Base-by-base conservation (phyloP, 306 rosid genomes). In the Pyrus bretschneideri region DNA sequence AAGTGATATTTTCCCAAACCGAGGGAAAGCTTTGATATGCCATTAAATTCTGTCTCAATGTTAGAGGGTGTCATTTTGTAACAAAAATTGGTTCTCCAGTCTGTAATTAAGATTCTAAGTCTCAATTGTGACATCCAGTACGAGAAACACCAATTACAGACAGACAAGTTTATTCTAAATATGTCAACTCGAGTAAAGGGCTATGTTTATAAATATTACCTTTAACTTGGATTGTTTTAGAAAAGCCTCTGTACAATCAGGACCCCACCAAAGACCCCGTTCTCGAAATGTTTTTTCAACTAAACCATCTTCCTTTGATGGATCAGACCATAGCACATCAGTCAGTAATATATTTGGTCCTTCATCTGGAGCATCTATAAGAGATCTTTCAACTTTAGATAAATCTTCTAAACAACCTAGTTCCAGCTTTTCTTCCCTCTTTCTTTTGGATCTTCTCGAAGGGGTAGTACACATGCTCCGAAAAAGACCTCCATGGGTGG, bases 401-500 rank as follows among this genome's bases (percentile, higher is more conserved):
- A 94, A 89, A 77, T 91, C 97, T 33, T 86, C 83, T 69, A 94
- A 73, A 71, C 96, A 88, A 61, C 98, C 97, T 77, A 90, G 81
- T 67, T 90, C 90, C 73, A 90, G 87, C 70, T 73, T 83, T 4
- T 79, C 88, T 29, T 80, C 75, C 84, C 86, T 87, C 82, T 83
- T 86, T 79, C 84, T 81, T 83, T 90, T 88, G 11, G 81, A 58
- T 67, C 79, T 91, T 75, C 72, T 88, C 58, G 76, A 76, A 61
- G 87, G 66, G 23, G 83, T 64, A 57, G 75, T 69, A 59, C 66
- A 75, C 29, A 71, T 74, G 68, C 91, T 88, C 25, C 97, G 94
- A 78, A 94, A 94, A 80, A 90, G 88, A 75, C 98, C 97, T 84
- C 98, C 98, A 74, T 91, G 97, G 73, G 94, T 82, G 69, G 90